Conservation (phyloP, 78 protist species). For the Dictyostelium brefeldianum region DNA sequence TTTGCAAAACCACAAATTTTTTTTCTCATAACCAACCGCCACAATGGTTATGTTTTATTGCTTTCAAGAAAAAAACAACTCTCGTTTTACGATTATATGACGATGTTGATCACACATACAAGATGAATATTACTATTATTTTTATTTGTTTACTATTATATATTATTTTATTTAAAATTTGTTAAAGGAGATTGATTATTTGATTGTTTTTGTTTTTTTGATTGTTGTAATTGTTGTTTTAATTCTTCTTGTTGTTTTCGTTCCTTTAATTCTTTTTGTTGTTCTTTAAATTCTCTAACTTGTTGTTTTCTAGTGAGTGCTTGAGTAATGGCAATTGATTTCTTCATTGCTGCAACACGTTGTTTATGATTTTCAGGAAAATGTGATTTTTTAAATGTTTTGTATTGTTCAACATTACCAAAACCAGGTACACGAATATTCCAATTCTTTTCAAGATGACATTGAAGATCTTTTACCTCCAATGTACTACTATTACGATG, state of each 20-base stretch:
- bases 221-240: slow-evolving; percentile 36
- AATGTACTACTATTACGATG: slow-evolving; percentile 81
- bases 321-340: slow-evolving; percentile 21
- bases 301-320: neutral
- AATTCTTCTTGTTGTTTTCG: slow-evolving; percentile 45
- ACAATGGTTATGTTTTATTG: no score
- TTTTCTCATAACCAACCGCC: no score
- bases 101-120: no score
- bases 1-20: no score
- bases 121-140: neutral
- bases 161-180: neutral
- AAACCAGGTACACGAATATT: slow-evolving; percentile 85
- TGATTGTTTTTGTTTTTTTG: slow-evolving; percentile 1
- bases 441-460: slow-evolving; percentile 86
- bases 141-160: neutral
- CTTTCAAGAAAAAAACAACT: no score
- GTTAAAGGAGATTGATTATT: neutral
- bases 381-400: slow-evolving; percentile 51
- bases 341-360: slow-evolving; percentile 44
- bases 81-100: no score
- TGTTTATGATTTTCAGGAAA: slow-evolving; percentile 54
- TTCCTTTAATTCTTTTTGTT: slow-evolving; percentile 36
- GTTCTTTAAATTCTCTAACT: neutral
- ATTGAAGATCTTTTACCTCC: slow-evolving; percentile 89
- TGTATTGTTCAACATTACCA: slow-evolving; percentile 43